Base-by-base conservation (phyloP, 148 eudicot species). In the Vaccinium vitisidaea region DNA sequence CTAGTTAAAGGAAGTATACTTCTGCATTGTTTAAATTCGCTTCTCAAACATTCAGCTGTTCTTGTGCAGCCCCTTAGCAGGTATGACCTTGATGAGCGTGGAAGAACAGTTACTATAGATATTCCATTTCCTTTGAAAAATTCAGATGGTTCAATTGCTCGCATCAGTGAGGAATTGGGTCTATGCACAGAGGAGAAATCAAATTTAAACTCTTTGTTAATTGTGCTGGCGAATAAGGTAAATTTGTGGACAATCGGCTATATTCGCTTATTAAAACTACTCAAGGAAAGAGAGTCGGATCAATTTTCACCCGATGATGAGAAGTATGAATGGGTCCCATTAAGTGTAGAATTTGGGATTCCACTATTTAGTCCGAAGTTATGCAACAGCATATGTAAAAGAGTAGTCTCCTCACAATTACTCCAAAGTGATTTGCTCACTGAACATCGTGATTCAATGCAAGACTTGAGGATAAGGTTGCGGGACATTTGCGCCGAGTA, bases 321-420 rank as follows among this genome's bases (percentile, higher is more conserved):
- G 49, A 93, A 86, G 85, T 97, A 93, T 87, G 98, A 95, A 84
- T 95, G 99, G 99, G 97, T 97, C 75, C 95, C 95, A 71, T 82
- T 97, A 74, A 89, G 98, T 87, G 93, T 94, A 53, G 96, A 97
- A 78, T 94, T 95, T 87, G 99, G 99, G 80, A 89, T 97, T 79
- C 99, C 99, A 43, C 87, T 97, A 76, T 97, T 97, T 86, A 97
- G 94, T 91, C 99, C 99, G 80, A 92, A 88, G 86, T 79, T 97
- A 82, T 97, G 98, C 89, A 94, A 89, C 83, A 84, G 85, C 82
- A 93, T 97, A 86, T 93, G 99, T 87, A 88, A 88, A 84, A 93
- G 98, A 87, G 92, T 97, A 86, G 91, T 88, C 75, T 87, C 91
- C 67, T 97, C 98, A 9, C 93, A 93, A 85, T 87, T 97, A 91